Evolutionary conservation across 345 rosid species (phyloP).

Genomic region (Barbarea vulgaris): DNA sequence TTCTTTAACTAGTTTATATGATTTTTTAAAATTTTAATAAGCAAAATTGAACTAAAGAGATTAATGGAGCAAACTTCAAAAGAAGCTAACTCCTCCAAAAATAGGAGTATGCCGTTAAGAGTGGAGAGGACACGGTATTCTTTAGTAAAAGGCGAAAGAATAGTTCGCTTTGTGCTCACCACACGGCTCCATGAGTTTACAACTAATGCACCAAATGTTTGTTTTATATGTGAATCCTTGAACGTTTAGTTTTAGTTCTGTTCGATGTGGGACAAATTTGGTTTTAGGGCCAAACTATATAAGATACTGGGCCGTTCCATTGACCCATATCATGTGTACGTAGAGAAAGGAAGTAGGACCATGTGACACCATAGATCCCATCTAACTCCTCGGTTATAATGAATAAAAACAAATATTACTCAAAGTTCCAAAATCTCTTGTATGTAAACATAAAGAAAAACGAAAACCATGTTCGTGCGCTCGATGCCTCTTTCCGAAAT

Average conservation of each 20-base stretch:
- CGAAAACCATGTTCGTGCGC: no score
- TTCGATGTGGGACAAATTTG: slow-evolving; percentile 10
- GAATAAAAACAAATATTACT: no score
- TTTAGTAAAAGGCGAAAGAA: slow-evolving; percentile 19
- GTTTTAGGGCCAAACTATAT: neutral
- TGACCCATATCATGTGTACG: neutral
- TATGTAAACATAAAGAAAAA: no score
- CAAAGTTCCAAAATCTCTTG: no score
- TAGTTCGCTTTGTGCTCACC: slow-evolving; percentile 39
- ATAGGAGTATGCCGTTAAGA: slow-evolving; percentile 18
- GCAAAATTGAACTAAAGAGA: neutral
- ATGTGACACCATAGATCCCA: no score
- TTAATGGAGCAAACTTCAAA: slow-evolving; percentile 9
- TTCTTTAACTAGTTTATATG: no score
- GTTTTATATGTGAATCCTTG: neutral
- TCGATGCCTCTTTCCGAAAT: no score
- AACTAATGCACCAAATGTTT: neutral
- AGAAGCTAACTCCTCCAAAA: slow-evolving; percentile 29
- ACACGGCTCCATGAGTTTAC: slow-evolving; percentile 29
- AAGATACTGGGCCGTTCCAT: neutral
- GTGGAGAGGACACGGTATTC: neutral
- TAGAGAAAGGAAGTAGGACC: no score
- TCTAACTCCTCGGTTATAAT: no score
- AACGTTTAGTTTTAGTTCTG: neutral
- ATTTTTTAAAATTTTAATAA: no score